Conservation (phyloP, 2,329 filamentous ascomycete genomes). For the Didymella lethalis region DNA sequence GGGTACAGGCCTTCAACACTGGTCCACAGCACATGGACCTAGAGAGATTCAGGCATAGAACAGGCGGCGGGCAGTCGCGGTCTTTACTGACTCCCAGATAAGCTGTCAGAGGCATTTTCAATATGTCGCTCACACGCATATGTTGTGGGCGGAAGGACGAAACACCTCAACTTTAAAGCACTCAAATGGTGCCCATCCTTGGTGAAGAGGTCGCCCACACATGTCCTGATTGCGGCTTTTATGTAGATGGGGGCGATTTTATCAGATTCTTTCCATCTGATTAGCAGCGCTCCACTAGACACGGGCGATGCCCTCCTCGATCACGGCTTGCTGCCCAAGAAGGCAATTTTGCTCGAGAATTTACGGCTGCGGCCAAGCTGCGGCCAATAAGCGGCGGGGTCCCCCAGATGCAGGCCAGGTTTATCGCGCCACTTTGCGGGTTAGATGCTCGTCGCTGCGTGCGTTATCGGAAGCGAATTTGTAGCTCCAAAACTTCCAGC, state of each 20-base stretch:
- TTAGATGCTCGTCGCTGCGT: constrained; percentile 27
- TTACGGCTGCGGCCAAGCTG: constrained; percentile 24
- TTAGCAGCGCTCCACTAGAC: constrained; percentile 19
- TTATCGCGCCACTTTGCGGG: constrained; percentile 32
- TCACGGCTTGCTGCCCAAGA: constrained; percentile 22
- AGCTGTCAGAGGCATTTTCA: constrained; percentile 22
- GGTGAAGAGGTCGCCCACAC: background rate
- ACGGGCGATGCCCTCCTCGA: constrained; percentile 19
- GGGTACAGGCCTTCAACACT: constrained; percentile 11
- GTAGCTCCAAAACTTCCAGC: constrained; percentile 25
- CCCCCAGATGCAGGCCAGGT: constrained; percentile 29
- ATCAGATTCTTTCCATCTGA: constrained; percentile 23
- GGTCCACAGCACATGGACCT: constrained; percentile 18
- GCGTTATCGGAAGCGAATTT: constrained; percentile 49
- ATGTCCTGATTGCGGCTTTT: constrained; percentile 6
- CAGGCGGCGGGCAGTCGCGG: constrained; percentile 18
- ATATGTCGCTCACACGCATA: constrained; percentile 13
- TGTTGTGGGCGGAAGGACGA: background rate
- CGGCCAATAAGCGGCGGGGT: constrained; percentile 28
- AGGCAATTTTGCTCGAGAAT: constrained; percentile 17
- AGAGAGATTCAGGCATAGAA: constrained; percentile 19
- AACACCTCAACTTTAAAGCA: constrained; percentile 1
- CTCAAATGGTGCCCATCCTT: constrained; percentile 3
- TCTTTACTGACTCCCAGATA: constrained; percentile 15
- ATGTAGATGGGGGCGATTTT: background rate